Base-by-base conservation (phyloP, 1,284 basidiomycete genomes). In the Ceratorhiza oryzae-sativae region DNA sequence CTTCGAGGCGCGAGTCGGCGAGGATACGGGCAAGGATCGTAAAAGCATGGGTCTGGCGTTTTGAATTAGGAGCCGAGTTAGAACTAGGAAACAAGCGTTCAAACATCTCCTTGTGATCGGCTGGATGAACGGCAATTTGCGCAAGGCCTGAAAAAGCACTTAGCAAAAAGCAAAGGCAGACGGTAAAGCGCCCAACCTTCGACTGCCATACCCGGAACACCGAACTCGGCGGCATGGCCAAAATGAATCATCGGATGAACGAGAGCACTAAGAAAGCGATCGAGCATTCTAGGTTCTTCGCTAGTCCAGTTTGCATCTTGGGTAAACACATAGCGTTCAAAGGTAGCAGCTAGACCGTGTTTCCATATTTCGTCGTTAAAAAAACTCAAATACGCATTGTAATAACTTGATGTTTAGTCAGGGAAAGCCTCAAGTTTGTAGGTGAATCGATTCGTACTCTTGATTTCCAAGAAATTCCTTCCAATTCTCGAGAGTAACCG, bases 241-340 rank as follows among this genome's bases (percentile, higher is more conserved):
- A 81, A 75, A 73, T 90, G 88, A 41, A 91, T 90, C 73, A 90
- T 77, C 0, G 89, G 88, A 73, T 91, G 90, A 0, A 90, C 53
- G 13, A 90, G 78, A 12, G 86, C 87, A 6, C 84, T 83, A 9
- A 90, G 74, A 75, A 89, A 83, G 3, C 89, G 84, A 73, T 83
- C 85, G 2, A 90, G 77, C 88, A 91, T 90, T 74, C 84, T 79
- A 0, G 87, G 86, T 18, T 76, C 75, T 0, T 76, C 76, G 0
- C 76, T 59, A 12, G 72, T 79, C 74, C 83, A 81, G 75, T 90
- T 90, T 34, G 82, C 84, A 49, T 83, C 80, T 1, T 80, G 76
- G 1, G 87, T 85, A 76, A 91, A 89, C 8, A 91, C 73, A 72
- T 84, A 88, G 49, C 86, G 82, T 73, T 90, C 86, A 4, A 91